phyloP scores from a whole-genome alignment of 2,329 filamentous ascomycete genomes.

The Claviceps sp. region DNA sequence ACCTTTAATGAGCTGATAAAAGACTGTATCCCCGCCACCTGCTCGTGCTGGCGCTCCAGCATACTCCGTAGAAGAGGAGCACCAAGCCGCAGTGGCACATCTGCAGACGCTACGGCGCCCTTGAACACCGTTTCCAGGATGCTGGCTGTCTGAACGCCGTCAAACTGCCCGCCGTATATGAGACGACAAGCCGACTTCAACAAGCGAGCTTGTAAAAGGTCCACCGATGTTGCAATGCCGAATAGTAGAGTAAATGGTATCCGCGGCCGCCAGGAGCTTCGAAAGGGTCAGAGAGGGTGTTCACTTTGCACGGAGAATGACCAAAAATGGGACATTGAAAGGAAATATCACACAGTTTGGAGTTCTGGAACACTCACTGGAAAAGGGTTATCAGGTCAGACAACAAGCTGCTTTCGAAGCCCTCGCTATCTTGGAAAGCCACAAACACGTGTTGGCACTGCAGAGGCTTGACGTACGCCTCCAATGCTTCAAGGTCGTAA shows the following conservation, averaged over 20 bases:
- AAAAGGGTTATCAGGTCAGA: constrained; percentile 58
- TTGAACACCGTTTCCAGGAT: constrained; percentile 63
- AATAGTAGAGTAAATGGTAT: constrained; percentile 68
- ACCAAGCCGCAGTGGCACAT: constrained; percentile 49
- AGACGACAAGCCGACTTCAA: constrained; percentile 54
- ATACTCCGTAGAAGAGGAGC: constrained; percentile 47
- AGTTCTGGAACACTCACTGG: constrained; percentile 34
- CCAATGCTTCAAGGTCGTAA: constrained; percentile 64
- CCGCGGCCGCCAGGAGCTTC: constrained; percentile 51
- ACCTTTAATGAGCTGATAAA: constrained; percentile 60
- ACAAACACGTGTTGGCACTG: constrained; percentile 50
- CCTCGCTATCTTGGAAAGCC: constrained; percentile 70
- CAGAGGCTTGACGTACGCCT: constrained; percentile 42
- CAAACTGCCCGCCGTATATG: constrained; percentile 60
- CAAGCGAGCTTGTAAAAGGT: constrained; percentile 63
- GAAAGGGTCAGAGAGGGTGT: constrained; percentile 15
- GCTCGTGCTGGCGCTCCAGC: constrained; percentile 60
- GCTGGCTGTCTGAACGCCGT: constrained; percentile 58
- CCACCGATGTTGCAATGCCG: constrained; percentile 69
- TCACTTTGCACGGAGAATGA: neutral
- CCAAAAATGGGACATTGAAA: no score
- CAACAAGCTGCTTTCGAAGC: constrained; percentile 60
- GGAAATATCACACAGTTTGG: no score
- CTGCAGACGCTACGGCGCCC: constrained; percentile 44
- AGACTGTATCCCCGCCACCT: constrained; percentile 61